Base-by-base conservation (phyloP, 2,329 filamentous ascomycete species). In the Stenocarpella maydis region DNA sequence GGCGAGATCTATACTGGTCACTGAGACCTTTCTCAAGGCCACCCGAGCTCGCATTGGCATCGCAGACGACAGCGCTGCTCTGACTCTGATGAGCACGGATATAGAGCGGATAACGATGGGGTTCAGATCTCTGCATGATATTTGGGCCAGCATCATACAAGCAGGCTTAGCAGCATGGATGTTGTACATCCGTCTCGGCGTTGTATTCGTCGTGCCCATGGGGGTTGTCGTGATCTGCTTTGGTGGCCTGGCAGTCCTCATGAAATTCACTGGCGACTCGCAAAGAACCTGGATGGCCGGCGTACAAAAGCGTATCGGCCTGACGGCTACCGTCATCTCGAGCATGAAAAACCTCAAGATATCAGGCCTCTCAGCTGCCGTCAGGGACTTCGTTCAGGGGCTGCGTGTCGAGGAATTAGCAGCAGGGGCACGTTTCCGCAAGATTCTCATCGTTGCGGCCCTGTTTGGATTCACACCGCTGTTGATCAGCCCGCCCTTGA, bases 1-100 rank as follows among this genome's bases (percentile, higher is more conserved):
- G 63, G 47, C 47, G 19, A 54, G 63, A 19, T 65, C 63, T 0
- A 71, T 75, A 26, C 71, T 81, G 1, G 76, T 74, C 3, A 72
- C 64, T 14, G 41, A 67, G 9, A 49, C 8, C 12, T 34, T 47
- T 0, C 77, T 76, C 4, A 71, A 76, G 65, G 72, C 77, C 15
- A 74, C 71, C 2, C 26, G 47, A 21, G 58, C 41, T 12, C 58
- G 67, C 74, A 7, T 69, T 71, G 2, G 74, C 2, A 24, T 65
- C 0, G 71, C 72, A 0, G 74, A 75, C 1, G 77, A 81, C 54
- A 76, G 77, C 1, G 78, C 77, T 0, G 76, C 78, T 0, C 72
- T 81, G 12, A 82, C 80, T 0, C 70, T 82, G 14, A 82, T 82
- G 80, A 82, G 77, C 65, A 76, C 75, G 5, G 80, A 82, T 64